Conservation (phyloP, 768 basidiomycete genomes). For the Kwoniella sp. region DNA sequence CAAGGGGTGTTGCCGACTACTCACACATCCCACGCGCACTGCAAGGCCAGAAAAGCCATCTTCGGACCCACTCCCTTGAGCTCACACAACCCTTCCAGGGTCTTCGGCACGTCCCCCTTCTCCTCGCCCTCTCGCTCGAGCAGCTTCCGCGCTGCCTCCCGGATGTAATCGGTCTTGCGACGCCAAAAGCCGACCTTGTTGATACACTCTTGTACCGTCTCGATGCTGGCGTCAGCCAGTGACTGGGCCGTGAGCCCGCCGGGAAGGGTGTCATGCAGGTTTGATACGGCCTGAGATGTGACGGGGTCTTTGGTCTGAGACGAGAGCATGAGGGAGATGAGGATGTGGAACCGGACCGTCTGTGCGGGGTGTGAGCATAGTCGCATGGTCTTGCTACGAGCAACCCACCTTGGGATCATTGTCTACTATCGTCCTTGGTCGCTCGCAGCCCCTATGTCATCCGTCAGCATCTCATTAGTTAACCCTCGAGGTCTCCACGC, state of each 20-base stretch:
- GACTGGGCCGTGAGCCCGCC: constrained; percentile 73
- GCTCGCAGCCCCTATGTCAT: constrained; percentile 47
- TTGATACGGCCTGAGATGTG: constrained; percentile 70
- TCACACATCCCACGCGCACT: constrained; percentile 63
- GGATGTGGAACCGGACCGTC: constrained; percentile 76
- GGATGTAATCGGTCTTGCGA: constrained; percentile 69
- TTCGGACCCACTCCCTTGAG: constrained; percentile 91
- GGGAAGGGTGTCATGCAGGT: constrained; percentile 68
- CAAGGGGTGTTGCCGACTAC: not conserved
- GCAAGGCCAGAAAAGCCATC: constrained; percentile 84
- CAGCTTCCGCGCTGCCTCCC: constrained; percentile 65
- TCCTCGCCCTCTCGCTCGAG: constrained; percentile 54
- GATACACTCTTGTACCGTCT: constrained; percentile 68
- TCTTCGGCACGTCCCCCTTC: constrained; percentile 79
- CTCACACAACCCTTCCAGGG: constrained; percentile 79
- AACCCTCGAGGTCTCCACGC: not conserved
- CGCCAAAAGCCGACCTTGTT: constrained; percentile 91
- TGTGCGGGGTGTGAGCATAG: too few relatives aligned
- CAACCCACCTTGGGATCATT: constrained; percentile 31
- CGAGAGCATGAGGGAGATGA: constrained; percentile 90
- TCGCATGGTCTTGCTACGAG: not conserved
- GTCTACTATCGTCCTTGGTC: constrained; percentile 27
- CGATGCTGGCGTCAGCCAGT: constrained; percentile 62
- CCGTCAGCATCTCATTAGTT: not conserved
- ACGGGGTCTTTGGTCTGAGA: constrained; percentile 94